Conservation (phyloP, 2,329 filamentous ascomycete genomes). For the Aureobasidium pullulans region DNA sequence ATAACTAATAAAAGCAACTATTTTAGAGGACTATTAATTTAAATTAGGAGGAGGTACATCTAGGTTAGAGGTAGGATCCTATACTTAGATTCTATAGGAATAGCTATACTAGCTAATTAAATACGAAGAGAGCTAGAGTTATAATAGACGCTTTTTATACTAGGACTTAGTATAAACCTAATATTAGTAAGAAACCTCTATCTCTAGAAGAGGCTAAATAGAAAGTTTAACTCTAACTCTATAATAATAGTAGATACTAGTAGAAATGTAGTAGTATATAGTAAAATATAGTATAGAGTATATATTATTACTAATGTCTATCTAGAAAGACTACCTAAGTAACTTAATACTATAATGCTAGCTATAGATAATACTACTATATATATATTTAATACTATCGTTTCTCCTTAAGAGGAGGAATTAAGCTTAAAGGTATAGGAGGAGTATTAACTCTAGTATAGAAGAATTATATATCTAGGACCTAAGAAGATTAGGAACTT, state of each 20-base stretch:
- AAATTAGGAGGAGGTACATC: not conserved
- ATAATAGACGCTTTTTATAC: not conserved
- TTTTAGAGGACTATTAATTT: not conserved
- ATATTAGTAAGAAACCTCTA: not conserved
- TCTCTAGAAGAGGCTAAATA: not conserved
- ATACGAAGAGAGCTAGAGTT: not conserved
- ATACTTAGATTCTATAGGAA: not conserved
- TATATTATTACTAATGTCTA: not conserved
- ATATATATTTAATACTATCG: not conserved
- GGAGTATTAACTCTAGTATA: too few species aligned
- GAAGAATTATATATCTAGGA: too few species aligned
- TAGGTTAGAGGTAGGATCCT: not conserved
- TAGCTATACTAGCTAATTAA: not conserved
- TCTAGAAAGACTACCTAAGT: not conserved
- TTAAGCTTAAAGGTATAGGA: too few species aligned
- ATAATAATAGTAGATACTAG: not conserved
- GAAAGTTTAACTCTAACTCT: not conserved
- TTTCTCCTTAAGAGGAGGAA: not conserved
- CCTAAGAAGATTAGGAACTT: too few species aligned
- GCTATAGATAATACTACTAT: not conserved
- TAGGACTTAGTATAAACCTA: not conserved
- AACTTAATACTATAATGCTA: not conserved
- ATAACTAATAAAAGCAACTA: not conserved
- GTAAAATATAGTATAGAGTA: not conserved
- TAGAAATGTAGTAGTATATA: not conserved